Evolutionary conservation across 1,139 yeast genomes (phyloP).

Genomic region (Suhomyces panamericanus): DNA sequence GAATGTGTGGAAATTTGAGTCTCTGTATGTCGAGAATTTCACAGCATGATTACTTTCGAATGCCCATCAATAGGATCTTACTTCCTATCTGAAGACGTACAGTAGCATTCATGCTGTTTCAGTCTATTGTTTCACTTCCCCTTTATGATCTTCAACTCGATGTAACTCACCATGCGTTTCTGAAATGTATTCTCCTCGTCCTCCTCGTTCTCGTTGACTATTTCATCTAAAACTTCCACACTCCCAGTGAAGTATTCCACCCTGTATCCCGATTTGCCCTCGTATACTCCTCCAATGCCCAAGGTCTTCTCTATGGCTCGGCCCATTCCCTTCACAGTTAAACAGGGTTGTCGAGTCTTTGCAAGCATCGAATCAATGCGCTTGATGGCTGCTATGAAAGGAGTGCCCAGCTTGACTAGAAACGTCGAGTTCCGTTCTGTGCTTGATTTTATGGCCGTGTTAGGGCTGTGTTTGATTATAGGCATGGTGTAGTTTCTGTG

Average conservation of each 20-base stretch:
- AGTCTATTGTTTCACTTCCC: background rate
- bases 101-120: too few species aligned
- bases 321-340: constrained; percentile 66
- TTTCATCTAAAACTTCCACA: constrained; percentile 65
- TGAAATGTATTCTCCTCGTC: constrained; percentile 42
- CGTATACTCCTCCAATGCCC: constrained; percentile 53
- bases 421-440: constrained; percentile 49
- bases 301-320: constrained; percentile 57
- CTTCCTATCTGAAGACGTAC: too few species aligned
- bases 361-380: constrained; percentile 50
- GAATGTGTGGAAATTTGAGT: too few species aligned
- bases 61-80: too few species aligned
- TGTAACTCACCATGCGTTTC: constrained; percentile 57
- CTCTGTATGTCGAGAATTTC: too few species aligned
- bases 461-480: constrained; percentile 50
- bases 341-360: constrained; percentile 42
- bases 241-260: constrained; percentile 60
- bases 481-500: constrained; percentile 14
- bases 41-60: too few species aligned
- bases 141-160: constrained; percentile 49
- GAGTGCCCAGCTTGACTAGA: constrained; percentile 58
- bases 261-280: constrained; percentile 42
- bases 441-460: constrained; percentile 28
- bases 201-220: constrained; percentile 30
- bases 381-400: constrained; percentile 63